Percentiles rank a stretch among this genome's conserved stretches.
These are phyloP conservation scores for Nymphaea thermarum DNA, from an alignment of 164 flowering plant species.

Conservation along the genomic window DNA sequence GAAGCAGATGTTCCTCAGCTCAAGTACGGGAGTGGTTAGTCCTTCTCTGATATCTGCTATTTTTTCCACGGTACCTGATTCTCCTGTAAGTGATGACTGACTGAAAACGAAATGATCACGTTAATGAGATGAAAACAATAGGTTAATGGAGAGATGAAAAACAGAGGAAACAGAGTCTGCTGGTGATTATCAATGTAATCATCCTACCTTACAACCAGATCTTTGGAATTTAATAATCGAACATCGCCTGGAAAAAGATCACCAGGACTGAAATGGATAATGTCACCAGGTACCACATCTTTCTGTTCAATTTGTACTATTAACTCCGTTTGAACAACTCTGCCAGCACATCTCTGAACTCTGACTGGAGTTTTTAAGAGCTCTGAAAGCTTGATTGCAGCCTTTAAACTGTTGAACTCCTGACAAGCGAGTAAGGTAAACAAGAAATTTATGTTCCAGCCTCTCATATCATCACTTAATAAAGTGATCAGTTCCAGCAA, in stretches of 20 bases:
- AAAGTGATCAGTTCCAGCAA: too few species aligned
- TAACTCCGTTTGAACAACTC: slow-evolving; percentile 59
- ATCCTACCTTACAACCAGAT: slow-evolving; percentile 58
- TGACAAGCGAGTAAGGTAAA: slow-evolving; percentile 8
- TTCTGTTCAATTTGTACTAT: slow-evolving; percentile 69
- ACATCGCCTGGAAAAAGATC: slow-evolving; percentile 82
- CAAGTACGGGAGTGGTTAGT: slow-evolving; percentile 51
- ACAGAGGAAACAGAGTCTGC: slow-evolving; percentile 1
- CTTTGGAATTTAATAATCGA: slow-evolving; percentile 50
- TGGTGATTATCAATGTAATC: too few species aligned
- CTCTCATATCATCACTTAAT: too few species aligned
- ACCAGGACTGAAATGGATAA: slow-evolving; percentile 54
- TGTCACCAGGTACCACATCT: slow-evolving; percentile 72
- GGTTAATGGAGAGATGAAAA: slow-evolving; percentile 5
- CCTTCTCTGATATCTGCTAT: slow-evolving; percentile 50
- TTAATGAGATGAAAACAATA: slow-evolving; percentile 5
- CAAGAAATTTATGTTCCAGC: too few species aligned
- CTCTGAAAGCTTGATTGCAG: slow-evolving; percentile 68
- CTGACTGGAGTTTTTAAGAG: slow-evolving; percentile 51
- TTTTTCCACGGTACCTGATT: slow-evolving; percentile 55
- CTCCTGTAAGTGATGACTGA: slow-evolving; percentile 81
- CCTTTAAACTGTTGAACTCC: slow-evolving; percentile 68
- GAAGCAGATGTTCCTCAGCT: slow-evolving; percentile 68
- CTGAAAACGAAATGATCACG: slow-evolving; percentile 36
- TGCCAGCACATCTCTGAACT: slow-evolving; percentile 82